A percentile compares a stretch with the other conserved stretches of the same genome.
Conservation (phyloP, 495 filamentous ascomycete genomes). For the Podospora appendiculata region DNA sequence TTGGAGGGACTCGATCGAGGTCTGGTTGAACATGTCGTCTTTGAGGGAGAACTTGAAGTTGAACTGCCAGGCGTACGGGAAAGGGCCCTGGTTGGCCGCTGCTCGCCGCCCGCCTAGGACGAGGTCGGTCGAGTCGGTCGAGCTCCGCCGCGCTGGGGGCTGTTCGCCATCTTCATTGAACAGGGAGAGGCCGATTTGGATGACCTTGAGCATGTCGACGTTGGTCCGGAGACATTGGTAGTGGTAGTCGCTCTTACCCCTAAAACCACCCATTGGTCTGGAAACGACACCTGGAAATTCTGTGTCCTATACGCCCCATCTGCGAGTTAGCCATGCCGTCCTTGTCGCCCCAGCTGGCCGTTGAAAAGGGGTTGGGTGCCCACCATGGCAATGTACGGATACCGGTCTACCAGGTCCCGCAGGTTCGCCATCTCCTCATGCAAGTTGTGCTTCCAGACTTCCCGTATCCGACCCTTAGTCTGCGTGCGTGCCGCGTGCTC, state of each 20-base stretch:
- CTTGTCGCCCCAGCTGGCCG: conserved; percentile 15
- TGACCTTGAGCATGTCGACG: conserved; percentile 92
- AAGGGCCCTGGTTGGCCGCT: conserved; percentile 45
- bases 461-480: conserved; percentile 71
- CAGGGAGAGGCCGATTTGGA: conserved; percentile 90
- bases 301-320: conserved; percentile 59
- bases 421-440: conserved; percentile 80
- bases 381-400: conserved; percentile 96
- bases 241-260: conserved; percentile 92
- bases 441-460: conserved; percentile 90
- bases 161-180: conserved; percentile 83
- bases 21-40: conserved; percentile 92
- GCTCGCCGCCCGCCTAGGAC: conserved; percentile 23
- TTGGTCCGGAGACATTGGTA: conserved; percentile 97
- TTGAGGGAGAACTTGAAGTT: conserved; percentile 95
- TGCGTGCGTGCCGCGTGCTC: conserved; percentile 36
- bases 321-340: too few relatives aligned
- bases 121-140: conserved; percentile 48
- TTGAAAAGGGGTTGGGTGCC: conserved; percentile 7
- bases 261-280: conserved; percentile 87
- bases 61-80: conserved; percentile 95
- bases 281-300: conserved; percentile 96
- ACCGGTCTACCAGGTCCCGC: conserved; percentile 74
- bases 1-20: conserved; percentile 80
- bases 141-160: conserved; percentile 54